Evolutionary conservation across 2,329 filamentous ascomycete species (phyloP), one percentile per base, ranked within the genome.

Genomic region (Exophiala aquamarina): DNA sequence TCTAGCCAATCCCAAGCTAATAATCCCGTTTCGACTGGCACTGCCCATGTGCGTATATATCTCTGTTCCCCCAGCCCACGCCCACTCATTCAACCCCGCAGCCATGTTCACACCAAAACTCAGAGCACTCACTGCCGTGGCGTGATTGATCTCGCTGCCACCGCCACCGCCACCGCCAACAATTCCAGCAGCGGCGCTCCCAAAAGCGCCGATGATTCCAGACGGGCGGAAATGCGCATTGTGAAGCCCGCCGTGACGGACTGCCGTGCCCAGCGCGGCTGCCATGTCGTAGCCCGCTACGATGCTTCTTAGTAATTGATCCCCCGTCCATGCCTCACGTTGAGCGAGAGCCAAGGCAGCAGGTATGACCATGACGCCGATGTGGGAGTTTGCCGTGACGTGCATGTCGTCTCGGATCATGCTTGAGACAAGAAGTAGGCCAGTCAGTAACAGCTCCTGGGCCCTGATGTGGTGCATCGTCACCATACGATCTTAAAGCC

Each of bases 41-140:
- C 31, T 36, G 10, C 45, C 45, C 14, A 33, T 48, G 7, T 48
- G 28, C 9, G 32, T 43, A 23, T 23, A 43, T 9, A 48, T 42
- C 15, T 48, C 45, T n/a, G n/a, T 9, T 2, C 45, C 45, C 11
- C 45, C 45, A 8, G 39, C 26, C 18, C 31, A 35, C n/a, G 45
- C 45, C 45, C 45, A 48, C n/a, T 34, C 37, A 21, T 48, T 48
- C 19, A 48, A 17, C 3, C 45, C 45, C 19, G 39, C 36, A 5
- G 38, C 45, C 19, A 33, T 33, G 31, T 48, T 48, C 13, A 41
- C 19, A 8, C 39, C 45, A 7, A 48, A 43, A 7, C 18, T 19
- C 31, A 48, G 19, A 8, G 31, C 31, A 13, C 26, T 34, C 13
- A 36, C 29, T n/a, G 18, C 31, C 3, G 31, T 32, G 3, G 37